Evolutionary conservation across 202 grass and related monocot genomes (phyloP).

Genomic region (Cymbopogon flexuosus): DNA sequence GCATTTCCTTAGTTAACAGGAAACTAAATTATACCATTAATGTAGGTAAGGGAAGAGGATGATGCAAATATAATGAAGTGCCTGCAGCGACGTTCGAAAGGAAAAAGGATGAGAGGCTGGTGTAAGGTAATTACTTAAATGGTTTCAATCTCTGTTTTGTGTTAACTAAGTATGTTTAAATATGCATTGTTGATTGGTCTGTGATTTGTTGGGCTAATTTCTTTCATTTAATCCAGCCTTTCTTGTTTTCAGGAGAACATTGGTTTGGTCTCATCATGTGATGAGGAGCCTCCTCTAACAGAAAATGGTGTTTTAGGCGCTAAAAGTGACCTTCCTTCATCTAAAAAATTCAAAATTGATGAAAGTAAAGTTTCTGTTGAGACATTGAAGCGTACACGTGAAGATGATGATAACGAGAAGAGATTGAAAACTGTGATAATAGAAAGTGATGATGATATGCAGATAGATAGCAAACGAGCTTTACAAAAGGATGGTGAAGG

Average conservation of each 20-base stretch:
- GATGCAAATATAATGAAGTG: slow-evolving; percentile 65
- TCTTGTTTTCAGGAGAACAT: slow-evolving; percentile 39
- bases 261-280: slow-evolving; percentile 36
- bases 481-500: slow-evolving; percentile 20
- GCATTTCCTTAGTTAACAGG: not conserved
- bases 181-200: not conserved
- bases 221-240: slow-evolving; percentile 21
- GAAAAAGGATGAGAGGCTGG: slow-evolving; percentile 37
- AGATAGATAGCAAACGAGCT: slow-evolving; percentile 23
- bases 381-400: slow-evolving; percentile 41
- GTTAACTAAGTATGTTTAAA: slow-evolving; percentile 4
- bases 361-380: slow-evolving; percentile 34
- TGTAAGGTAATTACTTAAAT: slow-evolving; percentile 43
- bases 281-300: slow-evolving; percentile 24
- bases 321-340: slow-evolving; percentile 25
- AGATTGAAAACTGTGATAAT: slow-evolving; percentile 44
- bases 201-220: slow-evolving; percentile 14
- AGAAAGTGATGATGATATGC: slow-evolving; percentile 75
- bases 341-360: slow-evolving; percentile 29
- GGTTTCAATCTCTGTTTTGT: slow-evolving; percentile 1
- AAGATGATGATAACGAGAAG: slow-evolving; percentile 54
- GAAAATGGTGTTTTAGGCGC: slow-evolving; percentile 34
- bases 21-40: slow-evolving; percentile 12
- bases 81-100: slow-evolving; percentile 58
- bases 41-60: slow-evolving; percentile 82